Conservation (phyloP, 78 protist genomes). For the Creolimax fragrantissima region DNA sequence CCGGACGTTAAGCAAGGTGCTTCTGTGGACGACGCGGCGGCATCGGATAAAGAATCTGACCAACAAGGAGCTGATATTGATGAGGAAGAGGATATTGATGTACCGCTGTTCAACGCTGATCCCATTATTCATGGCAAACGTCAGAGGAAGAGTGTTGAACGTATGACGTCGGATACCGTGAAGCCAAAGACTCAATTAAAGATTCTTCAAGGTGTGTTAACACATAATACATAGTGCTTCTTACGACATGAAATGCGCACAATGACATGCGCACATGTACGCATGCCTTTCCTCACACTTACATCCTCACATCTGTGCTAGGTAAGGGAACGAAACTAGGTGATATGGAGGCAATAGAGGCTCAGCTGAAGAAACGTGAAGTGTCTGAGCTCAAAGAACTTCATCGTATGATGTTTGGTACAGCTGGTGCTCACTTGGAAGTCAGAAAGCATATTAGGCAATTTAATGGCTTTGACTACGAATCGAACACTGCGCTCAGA, state of each 20-base stretch:
- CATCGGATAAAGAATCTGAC: neutral
- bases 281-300: neutral
- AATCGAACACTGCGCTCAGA: neutral
- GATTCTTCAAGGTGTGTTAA: neutral
- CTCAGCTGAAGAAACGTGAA: neutral
- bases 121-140: neutral
- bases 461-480: neutral
- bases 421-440: neutral
- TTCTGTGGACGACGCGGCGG: neutral
- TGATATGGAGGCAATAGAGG: neutral
- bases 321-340: neutral
- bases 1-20: neutral
- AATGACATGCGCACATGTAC: neutral
- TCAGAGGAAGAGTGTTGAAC: neutral
- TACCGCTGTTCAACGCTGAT: neutral
- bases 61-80: no score
- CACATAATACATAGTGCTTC: neutral
- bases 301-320: neutral
- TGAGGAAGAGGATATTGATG: neutral
- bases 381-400: neutral
- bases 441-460: neutral
- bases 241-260: neutral
- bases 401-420: neutral
- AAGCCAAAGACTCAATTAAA: neutral
- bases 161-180: neutral